Percentiles rank a stretch among this genome's conserved stretches.
Evolutionary conservation across 2,329 filamentous ascomycete genomes (phyloP).

Genomic region (Blumeriella jaapii): DNA sequence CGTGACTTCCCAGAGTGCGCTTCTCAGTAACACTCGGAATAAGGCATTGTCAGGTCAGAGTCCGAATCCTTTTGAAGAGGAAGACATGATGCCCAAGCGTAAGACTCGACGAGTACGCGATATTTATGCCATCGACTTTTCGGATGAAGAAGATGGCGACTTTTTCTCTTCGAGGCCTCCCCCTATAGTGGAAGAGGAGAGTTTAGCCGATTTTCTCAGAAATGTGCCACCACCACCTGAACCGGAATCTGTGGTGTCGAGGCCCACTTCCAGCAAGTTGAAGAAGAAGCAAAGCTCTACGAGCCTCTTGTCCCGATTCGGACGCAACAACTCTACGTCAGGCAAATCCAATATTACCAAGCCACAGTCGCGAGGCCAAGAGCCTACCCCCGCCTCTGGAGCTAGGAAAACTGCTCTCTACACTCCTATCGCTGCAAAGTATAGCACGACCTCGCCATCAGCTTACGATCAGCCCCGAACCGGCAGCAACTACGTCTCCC

Average conservation of each 20-base stretch:
- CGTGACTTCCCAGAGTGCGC: slow-evolving; percentile 60
- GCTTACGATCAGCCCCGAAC: slow-evolving; percentile 32
- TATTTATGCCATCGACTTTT: slow-evolving; percentile 84
- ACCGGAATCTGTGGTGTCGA: slow-evolving; percentile 24
- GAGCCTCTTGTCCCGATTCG: slow-evolving; percentile 50
- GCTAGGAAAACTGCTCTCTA: slow-evolving; percentile 23
- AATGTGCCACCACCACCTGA: slow-evolving; percentile 49
- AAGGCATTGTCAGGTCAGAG: slow-evolving; percentile 22
- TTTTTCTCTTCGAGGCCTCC: slow-evolving; percentile 11
- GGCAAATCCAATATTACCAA: slow-evolving; percentile 29
- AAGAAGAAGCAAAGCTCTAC: slow-evolving; percentile 55
- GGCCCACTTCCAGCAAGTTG: slow-evolving; percentile 27
- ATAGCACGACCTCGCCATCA: slow-evolving; percentile 44
- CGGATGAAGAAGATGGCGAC: slow-evolving; percentile 31
- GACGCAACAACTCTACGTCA: slow-evolving; percentile 25
- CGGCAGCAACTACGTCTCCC: slow-evolving; percentile 24
- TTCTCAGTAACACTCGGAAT: slow-evolving; percentile 37
- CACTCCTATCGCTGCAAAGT: slow-evolving; percentile 27
- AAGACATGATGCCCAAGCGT: slow-evolving; percentile 48
- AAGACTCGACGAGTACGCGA: slow-evolving; percentile 73
- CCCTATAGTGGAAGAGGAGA: slow-evolving; percentile 44
- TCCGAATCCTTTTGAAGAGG: slow-evolving; percentile 19
- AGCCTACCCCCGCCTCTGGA: slow-evolving; percentile 1
- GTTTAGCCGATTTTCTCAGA: slow-evolving; percentile 60
- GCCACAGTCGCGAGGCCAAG: slow-evolving; percentile 23